Evolutionary conservation across 352 stramenopile genomes (phyloP).

Genomic region (Phytophthora pistaciae): DNA sequence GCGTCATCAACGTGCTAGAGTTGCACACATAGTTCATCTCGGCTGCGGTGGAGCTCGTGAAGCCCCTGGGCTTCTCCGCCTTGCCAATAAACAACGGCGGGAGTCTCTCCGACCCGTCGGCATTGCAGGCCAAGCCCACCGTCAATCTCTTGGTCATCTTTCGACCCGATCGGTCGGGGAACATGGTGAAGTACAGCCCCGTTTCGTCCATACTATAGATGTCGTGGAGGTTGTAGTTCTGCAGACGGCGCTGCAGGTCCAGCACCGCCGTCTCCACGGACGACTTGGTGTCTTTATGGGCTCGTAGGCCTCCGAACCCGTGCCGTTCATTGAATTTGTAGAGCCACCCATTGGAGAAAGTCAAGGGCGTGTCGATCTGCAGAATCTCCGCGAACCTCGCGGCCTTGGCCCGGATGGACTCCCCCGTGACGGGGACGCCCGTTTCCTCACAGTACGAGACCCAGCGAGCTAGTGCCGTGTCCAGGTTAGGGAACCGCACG

Average conservation of each 20-base stretch:
- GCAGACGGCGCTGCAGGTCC: slow-evolving; percentile 28
- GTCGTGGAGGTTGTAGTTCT: slow-evolving; percentile 17
- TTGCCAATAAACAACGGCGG: slow-evolving; percentile 45
- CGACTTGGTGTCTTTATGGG: slow-evolving; percentile 13
- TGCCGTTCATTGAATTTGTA: slow-evolving; percentile 45
- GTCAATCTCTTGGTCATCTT: slow-evolving; percentile 39
- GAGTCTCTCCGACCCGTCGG: slow-evolving; percentile 44
- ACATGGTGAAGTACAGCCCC: slow-evolving; percentile 32
- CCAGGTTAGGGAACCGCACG: slow-evolving; percentile 35
- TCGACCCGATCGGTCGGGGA: slow-evolving; percentile 27
- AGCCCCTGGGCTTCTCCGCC: slow-evolving; percentile 38
- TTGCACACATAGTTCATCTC: slow-evolving; percentile 44
- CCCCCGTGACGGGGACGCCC: slow-evolving; percentile 31
- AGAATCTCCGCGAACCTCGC: slow-evolving; percentile 30
- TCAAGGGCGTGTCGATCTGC: slow-evolving; percentile 27
- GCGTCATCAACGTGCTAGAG: slow-evolving; percentile 42
- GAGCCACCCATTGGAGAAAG: slow-evolving; percentile 44
- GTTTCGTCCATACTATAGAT: slow-evolving; percentile 43
- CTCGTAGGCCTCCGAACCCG: slow-evolving; percentile 25
- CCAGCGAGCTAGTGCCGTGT: slow-evolving; percentile 35
- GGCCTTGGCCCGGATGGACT: slow-evolving; percentile 33
- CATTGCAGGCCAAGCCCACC: slow-evolving; percentile 38
- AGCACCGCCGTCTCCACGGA: slow-evolving; percentile 6
- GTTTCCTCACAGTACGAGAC: slow-evolving; percentile 39
- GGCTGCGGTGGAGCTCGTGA: slow-evolving; percentile 14